Base-by-base conservation (phyloP, 495 filamentous ascomycete species). In the Penicillium antarcticum region DNA sequence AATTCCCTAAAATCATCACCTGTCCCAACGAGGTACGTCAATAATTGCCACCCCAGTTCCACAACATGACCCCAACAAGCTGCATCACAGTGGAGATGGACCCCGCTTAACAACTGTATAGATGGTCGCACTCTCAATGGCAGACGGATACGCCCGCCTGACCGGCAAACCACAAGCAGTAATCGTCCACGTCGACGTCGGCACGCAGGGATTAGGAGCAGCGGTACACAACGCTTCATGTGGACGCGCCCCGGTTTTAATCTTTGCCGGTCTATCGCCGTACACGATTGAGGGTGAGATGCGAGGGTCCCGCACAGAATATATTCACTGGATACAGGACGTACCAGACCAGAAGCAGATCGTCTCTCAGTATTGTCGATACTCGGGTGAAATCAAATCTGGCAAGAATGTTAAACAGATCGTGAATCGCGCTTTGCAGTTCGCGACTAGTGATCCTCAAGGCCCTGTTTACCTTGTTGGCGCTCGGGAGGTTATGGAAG, bases 51-150 rank as follows among this genome's bases (percentile, higher is more conserved):
- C 2, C 2, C 26, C 8, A 7, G 26, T 7, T 7, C 26, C 9
- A 29, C 26, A 46, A 13, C 32, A 44, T 42, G 17, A 46, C 31
- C 36, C 37, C 7, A 17, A 7, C 18, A 51, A 17, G 16, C 14
- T 4, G 9, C 32, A 26, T 17, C 23, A 36, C 39, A 36, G 3
- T 10, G 17, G 48, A 8, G 31, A 38, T 34, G 35, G 45, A 5
- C 42, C 43, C 38, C 37, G 36, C 57, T 61, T 12, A 51, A 45
- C 23, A 26, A 16, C 16, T 17, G 12, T 12, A 21, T 37, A 96
- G 88, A 97, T 97, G 92, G 92, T 97, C 4, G 92, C 92, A 42
- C 83, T 97, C 53, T 96, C 92, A 42, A 95, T 95, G 87, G 92
- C 92, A 16, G 92, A 97, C 65, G 92, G 91, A 53, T 96, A 92